A percentile compares a stretch with the other conserved stretches of the same genome.
phyloP scores from a whole-genome alignment of 768 basidiomycete species.

The Tulasnella sp. region DNA sequence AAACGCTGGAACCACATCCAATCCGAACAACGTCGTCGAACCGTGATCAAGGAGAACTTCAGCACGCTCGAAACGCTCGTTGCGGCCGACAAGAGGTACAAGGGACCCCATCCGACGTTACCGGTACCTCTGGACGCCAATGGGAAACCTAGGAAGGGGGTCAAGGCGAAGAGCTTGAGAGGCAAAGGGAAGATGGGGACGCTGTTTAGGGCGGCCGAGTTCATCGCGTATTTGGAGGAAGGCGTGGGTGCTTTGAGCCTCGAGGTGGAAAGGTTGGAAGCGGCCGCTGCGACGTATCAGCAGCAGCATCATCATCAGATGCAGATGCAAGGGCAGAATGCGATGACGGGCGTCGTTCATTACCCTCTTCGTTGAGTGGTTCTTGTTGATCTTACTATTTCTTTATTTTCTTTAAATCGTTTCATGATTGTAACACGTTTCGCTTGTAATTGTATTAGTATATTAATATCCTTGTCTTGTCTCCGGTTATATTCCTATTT shows the following conservation, averaged over 20 bases:
- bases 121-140: too few species aligned
- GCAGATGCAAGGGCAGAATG: not conserved
- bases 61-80: conserved; percentile 78
- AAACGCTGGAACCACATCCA: conserved; percentile 90
- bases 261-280: conserved; percentile 64
- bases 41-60: conserved; percentile 87
- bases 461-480: too few species aligned
- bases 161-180: too few species aligned
- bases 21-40: conserved; percentile 90
- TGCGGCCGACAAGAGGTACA: conserved; percentile 47
- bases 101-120: too few species aligned
- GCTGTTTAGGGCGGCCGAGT: conserved; percentile 79
- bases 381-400: not conserved
- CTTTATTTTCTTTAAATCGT: too few species aligned
- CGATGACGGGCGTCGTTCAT: conserved; percentile 12
- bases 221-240: conserved; percentile 81
- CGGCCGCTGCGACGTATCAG: not conserved
- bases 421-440: too few species aligned
- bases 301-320: not conserved
- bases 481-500: too few species aligned
- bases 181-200: too few species aligned
- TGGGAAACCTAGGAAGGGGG: too few species aligned
- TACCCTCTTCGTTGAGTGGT: not conserved
- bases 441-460: too few species aligned
- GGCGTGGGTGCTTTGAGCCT: conserved; percentile 63